A percentile compares a stretch with the other conserved stretches of the same genome.
phyloP scores from a whole-genome alignment of 1,284 basidiomycete species.

The Fomitiporia mediterranea region DNA sequence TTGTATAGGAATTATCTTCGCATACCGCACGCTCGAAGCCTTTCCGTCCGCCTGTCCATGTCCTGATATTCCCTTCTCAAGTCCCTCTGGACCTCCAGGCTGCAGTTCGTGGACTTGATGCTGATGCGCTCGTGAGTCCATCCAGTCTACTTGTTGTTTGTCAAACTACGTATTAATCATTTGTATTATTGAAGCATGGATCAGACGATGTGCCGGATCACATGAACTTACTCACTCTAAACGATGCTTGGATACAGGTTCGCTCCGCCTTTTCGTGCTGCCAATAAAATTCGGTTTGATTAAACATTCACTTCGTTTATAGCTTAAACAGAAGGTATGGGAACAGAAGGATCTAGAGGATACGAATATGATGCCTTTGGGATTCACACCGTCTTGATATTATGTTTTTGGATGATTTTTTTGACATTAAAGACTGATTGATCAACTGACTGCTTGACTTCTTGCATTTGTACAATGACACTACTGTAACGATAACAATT shows the following conservation, averaged over 20 bases:
- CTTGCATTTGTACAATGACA: not conserved
- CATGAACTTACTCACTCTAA: constrained; percentile 66
- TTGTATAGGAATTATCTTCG: constrained; percentile 47
- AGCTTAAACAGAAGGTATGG: constrained; percentile 17
- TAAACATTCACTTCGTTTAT: not conserved
- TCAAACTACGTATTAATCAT: constrained; percentile 12
- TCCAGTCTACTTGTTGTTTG: not conserved
- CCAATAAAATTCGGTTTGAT: not conserved
- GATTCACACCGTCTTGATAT: constrained; percentile 3
- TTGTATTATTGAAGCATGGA: constrained; percentile 49
- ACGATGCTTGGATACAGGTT: constrained; percentile 57
- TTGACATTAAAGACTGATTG: not conserved
- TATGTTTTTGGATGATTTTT: not conserved
- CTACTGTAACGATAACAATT: not conserved
- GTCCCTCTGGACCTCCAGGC: constrained; percentile 63
- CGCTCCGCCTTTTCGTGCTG: constrained; percentile 24
- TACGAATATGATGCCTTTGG: constrained; percentile 17
- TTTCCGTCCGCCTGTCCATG: constrained; percentile 66
- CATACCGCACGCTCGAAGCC: constrained; percentile 49
- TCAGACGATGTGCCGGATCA: constrained; percentile 58
- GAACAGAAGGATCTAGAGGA: constrained; percentile 18
- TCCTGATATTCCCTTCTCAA: constrained; percentile 63
- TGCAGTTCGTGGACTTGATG: constrained; percentile 63
- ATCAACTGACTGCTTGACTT: not conserved
- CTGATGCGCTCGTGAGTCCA: constrained; percentile 30